A percentile compares a stretch with the other conserved stretches of the same genome.
phyloP scores from a whole-genome alignment of 148 eudicot species.

The Rhododendron ovatum region DNA sequence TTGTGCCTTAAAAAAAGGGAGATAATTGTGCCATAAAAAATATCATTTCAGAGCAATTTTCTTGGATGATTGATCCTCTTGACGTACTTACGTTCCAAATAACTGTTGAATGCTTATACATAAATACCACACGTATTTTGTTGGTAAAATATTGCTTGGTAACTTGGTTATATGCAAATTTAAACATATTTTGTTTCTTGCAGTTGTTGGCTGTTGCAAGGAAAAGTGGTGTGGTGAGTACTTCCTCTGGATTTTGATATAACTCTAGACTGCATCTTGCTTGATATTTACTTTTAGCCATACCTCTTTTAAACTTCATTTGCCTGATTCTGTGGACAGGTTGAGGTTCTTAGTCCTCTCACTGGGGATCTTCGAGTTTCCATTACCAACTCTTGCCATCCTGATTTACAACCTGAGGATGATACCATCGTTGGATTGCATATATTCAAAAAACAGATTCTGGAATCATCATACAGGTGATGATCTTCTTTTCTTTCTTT shows the following conservation, averaged over 20 bases:
- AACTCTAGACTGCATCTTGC: background rate
- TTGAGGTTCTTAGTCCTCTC: slow-evolving; percentile 69
- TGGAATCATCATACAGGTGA: slow-evolving; percentile 57
- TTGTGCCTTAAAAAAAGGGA: background rate
- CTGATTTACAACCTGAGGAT: slow-evolving; percentile 37
- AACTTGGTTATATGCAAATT: background rate
- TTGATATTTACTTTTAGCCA: background rate
- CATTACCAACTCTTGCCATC: slow-evolving; percentile 22
- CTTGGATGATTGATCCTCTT: background rate
- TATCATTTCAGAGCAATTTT: background rate
- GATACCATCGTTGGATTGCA: slow-evolving; percentile 71
- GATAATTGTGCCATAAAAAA: background rate
- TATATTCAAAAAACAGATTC: slow-evolving; percentile 44
- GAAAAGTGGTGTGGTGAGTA: slow-evolving; percentile 78
- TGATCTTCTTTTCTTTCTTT: background rate
- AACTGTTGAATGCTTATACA: background rate
- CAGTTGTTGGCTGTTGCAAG: slow-evolving; percentile 88
- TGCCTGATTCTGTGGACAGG: slow-evolving; percentile 24
- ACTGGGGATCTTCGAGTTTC: slow-evolving; percentile 60
- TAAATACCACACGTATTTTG: background rate
- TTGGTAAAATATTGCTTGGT: background rate
- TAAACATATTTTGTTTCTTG: slow-evolving; percentile 19
- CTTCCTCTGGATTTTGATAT: background rate
- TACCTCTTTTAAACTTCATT: background rate
- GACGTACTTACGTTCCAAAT: background rate